Base-by-base conservation (phyloP, 495 filamentous ascomycete genomes). In the Penicillium dipodomyicola region DNA sequence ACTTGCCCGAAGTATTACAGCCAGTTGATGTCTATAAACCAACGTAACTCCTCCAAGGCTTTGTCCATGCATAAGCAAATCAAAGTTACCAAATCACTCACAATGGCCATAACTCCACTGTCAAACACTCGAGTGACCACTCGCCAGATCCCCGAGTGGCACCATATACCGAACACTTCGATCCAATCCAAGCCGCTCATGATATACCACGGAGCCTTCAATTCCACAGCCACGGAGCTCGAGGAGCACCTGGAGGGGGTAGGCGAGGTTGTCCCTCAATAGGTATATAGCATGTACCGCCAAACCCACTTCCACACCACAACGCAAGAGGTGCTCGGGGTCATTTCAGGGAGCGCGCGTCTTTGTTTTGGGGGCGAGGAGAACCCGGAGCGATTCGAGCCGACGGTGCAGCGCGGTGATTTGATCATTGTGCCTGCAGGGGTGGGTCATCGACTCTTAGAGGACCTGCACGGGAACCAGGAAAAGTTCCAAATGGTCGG, bases 311-410 rank as follows among this genome's bases (percentile, higher is more conserved):
- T 85, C 67, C 87, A 90, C 63, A 80, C 71, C 44, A 87, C 81
- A 1, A 77, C 80, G 2, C 86, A 90, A 62, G 85, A 90, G 67
- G 80, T 88, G 12, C 75, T 91, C 4, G 82, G 77, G 43, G 75
- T 89, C 29, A 76, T 77, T 22, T 68, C 67, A 12, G 87, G 87
- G 1, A 72, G 68, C 12, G 85, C 87, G 9, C 77, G 68, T 32
- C 72, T 90, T 23, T 88, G 85, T 58, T 88, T 90, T 62, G 84
- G 87, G 17, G 81, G 82, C 29, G 85, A 88, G 63, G 72, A 75
- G 5, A 89, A 89, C 60, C 80, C 82, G 0, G 68, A 64, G 9
- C 71, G 77, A 20, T 81, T 87, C 15, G 81, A 87, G 65, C 65
- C 73, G 10, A 72, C 63, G n/a, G 77, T 87, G 32, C 58, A 73